Evolutionary conservation across 352 stramenopile genomes (phyloP).

Genomic region (Globisporangium echinulatum): DNA sequence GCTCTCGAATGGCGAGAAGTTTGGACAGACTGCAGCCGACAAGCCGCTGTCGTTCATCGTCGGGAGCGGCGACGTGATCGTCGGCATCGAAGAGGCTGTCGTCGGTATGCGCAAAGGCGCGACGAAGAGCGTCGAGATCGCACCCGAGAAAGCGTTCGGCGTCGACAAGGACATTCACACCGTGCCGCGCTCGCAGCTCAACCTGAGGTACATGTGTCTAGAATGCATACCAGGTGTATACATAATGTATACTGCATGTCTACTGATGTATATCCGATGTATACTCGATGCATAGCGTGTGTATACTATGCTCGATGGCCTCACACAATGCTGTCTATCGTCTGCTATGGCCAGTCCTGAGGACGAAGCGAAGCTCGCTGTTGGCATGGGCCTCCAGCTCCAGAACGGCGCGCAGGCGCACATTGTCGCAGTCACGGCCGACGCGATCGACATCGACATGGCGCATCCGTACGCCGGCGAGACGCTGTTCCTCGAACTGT

Average conservation of each 20-base stretch:
- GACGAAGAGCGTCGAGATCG: conserved; percentile 55
- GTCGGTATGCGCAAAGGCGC: conserved; percentile 60
- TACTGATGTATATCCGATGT: no score
- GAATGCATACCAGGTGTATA: no score
- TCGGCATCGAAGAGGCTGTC: conserved; percentile 64
- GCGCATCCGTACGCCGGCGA: conserved; percentile 73
- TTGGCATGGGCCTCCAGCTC: conserved; percentile 57
- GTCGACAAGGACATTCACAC: conserved; percentile 51
- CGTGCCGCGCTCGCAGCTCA: conserved; percentile 67
- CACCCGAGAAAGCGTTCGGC: conserved; percentile 62
- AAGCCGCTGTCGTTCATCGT: conserved; percentile 65
- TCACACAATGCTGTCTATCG: neutral
- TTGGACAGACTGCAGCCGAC: conserved; percentile 45
- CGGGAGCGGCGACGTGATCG: conserved; percentile 59
- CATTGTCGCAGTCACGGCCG: conserved; percentile 62
- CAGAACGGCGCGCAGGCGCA: conserved; percentile 49
- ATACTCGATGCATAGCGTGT: no score
- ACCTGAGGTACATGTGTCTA: conserved; percentile 32
- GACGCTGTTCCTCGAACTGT: conserved; percentile 66
- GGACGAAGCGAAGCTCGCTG: conserved; percentile 57
- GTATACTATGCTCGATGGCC: neutral
- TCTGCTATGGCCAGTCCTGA: conserved; percentile 23
- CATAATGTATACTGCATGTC: no score
- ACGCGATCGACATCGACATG: conserved; percentile 71
- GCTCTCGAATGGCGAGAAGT: conserved; percentile 48